Base-by-base conservation (phyloP, 352 stramenopile species). In the Phytophthora chlamydospora region DNA sequence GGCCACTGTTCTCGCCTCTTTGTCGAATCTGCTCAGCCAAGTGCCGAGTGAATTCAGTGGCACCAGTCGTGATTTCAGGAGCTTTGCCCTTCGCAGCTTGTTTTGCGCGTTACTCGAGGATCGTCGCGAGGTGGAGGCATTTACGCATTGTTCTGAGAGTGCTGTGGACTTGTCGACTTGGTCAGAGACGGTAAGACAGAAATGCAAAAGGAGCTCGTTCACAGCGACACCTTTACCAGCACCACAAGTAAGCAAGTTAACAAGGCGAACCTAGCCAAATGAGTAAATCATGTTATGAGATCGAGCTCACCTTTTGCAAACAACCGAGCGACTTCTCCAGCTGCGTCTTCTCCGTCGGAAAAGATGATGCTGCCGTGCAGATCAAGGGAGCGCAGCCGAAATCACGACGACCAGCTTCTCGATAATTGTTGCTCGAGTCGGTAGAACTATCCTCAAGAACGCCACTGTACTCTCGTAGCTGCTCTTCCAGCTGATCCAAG, bases 291-390 rank as follows among this genome's bases (percentile, higher is more conserved):
- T 17, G 9, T 34, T 12, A 35, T 27, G 13, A 29, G 34, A n/a
- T 24, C 40, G 14, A 40, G 4, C 46, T 40, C 13, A 66, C 58
- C 58, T 62, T 53, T 58, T 7, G 44, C 60, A 49, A 64, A 68
- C 46, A 59, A 45, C 17, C 53, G 46, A 8, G 68, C 68, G 21
- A 76, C 36, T 3, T 83, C 71, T 10, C 17, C n/a, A 13, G 67
- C 51, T 24, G 19, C 43, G n/a, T 78, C 62, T 4, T 62, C 60
- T 14, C 71, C 62, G 7, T 71, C 69, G 4, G 44, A 57, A 42
- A 79, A 83, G 53, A 83, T 76, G 1, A 71, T 32, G 17, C 80
- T 78, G 0, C 71, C 75, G 13, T 71, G 58, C 11, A 79, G 27
- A 53, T 80, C 59, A 3, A 83, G 65, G 5, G 55, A 67, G 3